Evolutionary conservation across 129 eudicot genomes (phyloP), one percentile per base, ranked within the genome.

Genomic region (Escallonia herrerae): DNA sequence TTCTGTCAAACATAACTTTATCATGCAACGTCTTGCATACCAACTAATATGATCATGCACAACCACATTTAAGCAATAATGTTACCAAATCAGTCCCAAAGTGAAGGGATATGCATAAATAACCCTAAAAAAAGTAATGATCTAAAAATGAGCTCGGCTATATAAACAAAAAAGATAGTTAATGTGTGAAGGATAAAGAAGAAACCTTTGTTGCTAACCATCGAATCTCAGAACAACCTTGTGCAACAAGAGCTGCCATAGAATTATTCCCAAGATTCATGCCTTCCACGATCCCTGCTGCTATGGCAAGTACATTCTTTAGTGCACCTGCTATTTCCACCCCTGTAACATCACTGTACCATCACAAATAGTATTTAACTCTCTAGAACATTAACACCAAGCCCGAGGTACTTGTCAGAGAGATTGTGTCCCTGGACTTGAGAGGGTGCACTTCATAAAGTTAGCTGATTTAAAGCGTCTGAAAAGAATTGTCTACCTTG

Each of bases 241-340:
- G 97, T 50, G 97, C 82, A 50, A 91, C 97, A 69, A 91, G 96
- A 61, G 97, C 97, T 68, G 97, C 97, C 97, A 91, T 91, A 58
- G 96, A 87, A 81, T 91, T 91, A 71, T 91, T 87, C 58, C 96
- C 97, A 61, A 91, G 96, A 72, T 91, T 80, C 81, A 91, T 77
- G 56, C 97, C 97, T 79, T 85, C 97, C 60, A 91, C 96, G 61
- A 91, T 91, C 66, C 97, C 97, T 51, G 97, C 97, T 64, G 97
- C 97, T 74, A 91, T 91, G 43, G 97, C 97, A 54, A 91, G 86
- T 37, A 91, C 96, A 68, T 91, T 91, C 79, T 91, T 91, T 51
- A 91, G 81, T 22, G 97, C 97, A 79, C 97, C 97, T 45, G 96
- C 96, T 72, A 91, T 91, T 83, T 91, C 97, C 74, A 91, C 97